Evolutionary conservation across 306 rosid genomes (phyloP), one percentile per base, ranked within the genome.

Genomic region (Vigna hirtella): DNA sequence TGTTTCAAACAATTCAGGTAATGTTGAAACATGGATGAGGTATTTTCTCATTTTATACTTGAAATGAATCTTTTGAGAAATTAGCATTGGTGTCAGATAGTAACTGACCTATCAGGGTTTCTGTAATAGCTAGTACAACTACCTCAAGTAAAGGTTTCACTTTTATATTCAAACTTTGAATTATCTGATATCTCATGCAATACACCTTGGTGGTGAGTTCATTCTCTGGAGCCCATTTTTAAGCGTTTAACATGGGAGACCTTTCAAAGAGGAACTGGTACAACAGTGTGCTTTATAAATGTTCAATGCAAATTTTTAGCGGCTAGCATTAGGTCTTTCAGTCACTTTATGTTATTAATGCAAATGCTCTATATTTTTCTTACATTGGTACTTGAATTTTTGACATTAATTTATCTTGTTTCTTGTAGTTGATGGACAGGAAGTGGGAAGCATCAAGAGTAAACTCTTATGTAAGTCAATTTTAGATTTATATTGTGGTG

Each of bases 401-500:
- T 68, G 20, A 61, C n/a, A 36, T 68, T 17, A 43, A 59, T 71
- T 57, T 47, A 55, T 73, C 22, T 61, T 47, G 36, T 42, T 65
- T 76, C 38, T n/a, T 85, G 85, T 63, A 96, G 99, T 96, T 85
- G 97, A 96, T 42, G 97, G 98, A 72, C 84, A 93, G 52, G 97
- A 96, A 78, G 93, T 96, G 80, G 98, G 99, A 84, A 91, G 91
- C 79, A 88, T 96, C 71, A 84, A 93, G 83, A 96, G 98, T 82
- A 88, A 88, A 80, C 85, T 91, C 43, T 86, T 96, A 14, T 96
- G 97, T 76, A 84, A 74, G 36, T 91, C 94, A 22, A 77, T 96
- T 65, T 79, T 96, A 77, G 98, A 95, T 87, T 86, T 95, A 66
- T 95, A 91, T 61, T 76, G 93, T 38, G 99, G 99, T 18, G 93